Base-by-base conservation (phyloP, 257 asterid genomes). In the Ophiorrhiza pumila region DNA sequence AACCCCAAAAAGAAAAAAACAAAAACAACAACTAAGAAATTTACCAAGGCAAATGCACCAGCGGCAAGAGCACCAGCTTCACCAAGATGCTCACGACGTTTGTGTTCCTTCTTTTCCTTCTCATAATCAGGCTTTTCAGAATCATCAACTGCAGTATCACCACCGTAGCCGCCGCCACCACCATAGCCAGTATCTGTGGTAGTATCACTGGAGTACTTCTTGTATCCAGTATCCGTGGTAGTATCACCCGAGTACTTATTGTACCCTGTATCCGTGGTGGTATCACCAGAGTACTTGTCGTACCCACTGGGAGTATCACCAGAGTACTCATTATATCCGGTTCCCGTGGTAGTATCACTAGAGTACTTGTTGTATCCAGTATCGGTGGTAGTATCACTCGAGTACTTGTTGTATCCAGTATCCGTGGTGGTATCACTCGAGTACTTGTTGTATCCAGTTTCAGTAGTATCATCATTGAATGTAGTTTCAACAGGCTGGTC, bases 21-120 rank as follows among this genome's bases (percentile, higher is more conserved):
- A 42, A 63, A 1, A 20, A 41, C 0, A n/a, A 63, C 6, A 22
- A 1, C 20, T 22, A 22, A 20, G 29, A 20, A 35, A 52, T 17
- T 62, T 85, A 90, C 96, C 88, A 89, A 29, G 76, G 90, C 93
- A 62, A 52, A 89, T 74, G 83, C 94, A 29, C 90, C 94, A n/a
- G 91, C 88, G 14, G 86, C 93, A 31, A 46, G 56, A 2, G 84
- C 74, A 5, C 90, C 96, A 41, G 77, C 60, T 72, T 79, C 90
- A 1, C 92, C 92, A 0, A 77, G 39, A 20, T 86, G 85, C 68
- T 89, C 88, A 68, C 78, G 87, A 67, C 75, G 82, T 69, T 88
- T 80, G 75, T 86, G 88, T 35, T 85, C 81, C 76, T 85, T 85
- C 80, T 76, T 59, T 39, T 87, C 93, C 39, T 84, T 81, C 82